Percentiles rank a stretch among this genome's conserved stretches.
Evolutionary conservation across 495 filamentous ascomycete species (phyloP).

Genomic region (Astrocystis sublimbata): DNA sequence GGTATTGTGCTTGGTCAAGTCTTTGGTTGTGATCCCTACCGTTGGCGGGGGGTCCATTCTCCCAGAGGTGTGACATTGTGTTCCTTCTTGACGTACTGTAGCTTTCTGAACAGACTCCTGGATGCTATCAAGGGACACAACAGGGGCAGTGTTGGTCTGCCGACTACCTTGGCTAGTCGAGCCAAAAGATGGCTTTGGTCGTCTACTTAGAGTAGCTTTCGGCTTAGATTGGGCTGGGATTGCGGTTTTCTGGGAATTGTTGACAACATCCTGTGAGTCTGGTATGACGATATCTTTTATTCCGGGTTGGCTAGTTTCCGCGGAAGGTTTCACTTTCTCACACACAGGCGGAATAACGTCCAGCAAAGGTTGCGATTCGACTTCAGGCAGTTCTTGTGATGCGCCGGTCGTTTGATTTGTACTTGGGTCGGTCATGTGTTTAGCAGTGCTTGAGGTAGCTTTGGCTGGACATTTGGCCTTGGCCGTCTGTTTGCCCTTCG

Average conservation of each 20-base stretch:
- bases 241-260: not conserved
- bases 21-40: not conserved
- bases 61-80: not conserved
- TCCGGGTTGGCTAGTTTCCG: not conserved
- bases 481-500: not conserved
- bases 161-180: not conserved
- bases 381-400: not conserved
- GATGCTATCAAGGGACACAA: not conserved
- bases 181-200: constrained; percentile 4
- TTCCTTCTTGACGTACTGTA: not conserved
- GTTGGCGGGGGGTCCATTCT: not conserved
- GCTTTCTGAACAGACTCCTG: not conserved
- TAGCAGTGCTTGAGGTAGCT: not conserved
- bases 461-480: not conserved
- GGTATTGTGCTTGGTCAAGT: not conserved
- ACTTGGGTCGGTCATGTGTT: not conserved
- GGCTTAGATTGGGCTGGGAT: not conserved
- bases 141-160: not conserved
- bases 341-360: not conserved
- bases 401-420: not conserved
- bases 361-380: not conserved
- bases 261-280: not conserved
- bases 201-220: not conserved
- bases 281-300: not conserved
- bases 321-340: not conserved